Conservation (phyloP, 371 early-diverging fungal genomes). For the Mortierella polycephala region DNA sequence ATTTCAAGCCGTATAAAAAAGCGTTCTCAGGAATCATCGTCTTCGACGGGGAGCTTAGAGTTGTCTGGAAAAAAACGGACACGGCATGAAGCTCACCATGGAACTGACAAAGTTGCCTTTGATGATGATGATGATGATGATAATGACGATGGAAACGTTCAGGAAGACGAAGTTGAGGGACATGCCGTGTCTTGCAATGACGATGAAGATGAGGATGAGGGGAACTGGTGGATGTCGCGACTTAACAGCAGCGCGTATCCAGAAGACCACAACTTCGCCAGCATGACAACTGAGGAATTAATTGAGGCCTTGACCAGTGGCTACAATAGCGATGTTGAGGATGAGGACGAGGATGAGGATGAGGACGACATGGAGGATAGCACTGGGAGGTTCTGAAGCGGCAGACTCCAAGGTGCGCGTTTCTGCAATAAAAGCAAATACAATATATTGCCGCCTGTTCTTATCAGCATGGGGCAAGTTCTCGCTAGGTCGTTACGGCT, state of each 20-base stretch:
- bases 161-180: background rate
- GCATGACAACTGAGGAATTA: conserved; percentile 48
- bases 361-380: no score
- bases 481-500: no score
- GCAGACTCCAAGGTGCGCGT: no score
- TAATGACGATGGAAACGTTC: background rate
- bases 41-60: no score
- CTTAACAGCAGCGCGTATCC: conserved; percentile 40
- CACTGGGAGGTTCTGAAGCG: no score
- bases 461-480: no score
- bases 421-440: no score
- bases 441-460: no score
- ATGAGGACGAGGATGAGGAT: conserved; percentile 33
- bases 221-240: conserved; percentile 47
- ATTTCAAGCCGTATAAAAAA: background rate
- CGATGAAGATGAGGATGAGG: conserved; percentile 34
- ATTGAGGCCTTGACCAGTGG: conserved; percentile 42
- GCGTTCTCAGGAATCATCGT: background rate
- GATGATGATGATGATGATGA: background rate
- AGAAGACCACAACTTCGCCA: conserved; percentile 42
- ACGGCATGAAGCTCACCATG: background rate
- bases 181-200: background rate
- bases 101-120: background rate
- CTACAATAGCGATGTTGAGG: conserved; percentile 36
- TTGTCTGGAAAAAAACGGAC: background rate